Conservation (phyloP, 306 rosid genomes). For the Boehmeria nivea region DNA sequence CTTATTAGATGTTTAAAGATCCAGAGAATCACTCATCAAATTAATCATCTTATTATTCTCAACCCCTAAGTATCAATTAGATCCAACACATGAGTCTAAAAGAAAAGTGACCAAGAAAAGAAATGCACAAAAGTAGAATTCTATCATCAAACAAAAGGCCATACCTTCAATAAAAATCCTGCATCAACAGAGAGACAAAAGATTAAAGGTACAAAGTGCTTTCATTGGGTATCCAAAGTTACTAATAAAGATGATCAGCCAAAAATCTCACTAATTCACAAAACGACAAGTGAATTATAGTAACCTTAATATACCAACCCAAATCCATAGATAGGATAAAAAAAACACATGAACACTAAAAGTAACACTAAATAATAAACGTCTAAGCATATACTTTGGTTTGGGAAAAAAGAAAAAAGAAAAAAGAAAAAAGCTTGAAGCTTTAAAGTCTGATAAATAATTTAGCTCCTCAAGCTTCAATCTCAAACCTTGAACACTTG, state of each 20-base stretch:
- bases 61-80: too few relatives aligned
- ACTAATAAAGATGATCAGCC: not conserved
- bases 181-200: not conserved
- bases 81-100: not conserved
- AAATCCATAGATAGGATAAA: conserved; percentile 37
- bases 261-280: conserved; percentile 4
- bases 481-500: conserved; percentile 91
- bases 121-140: too few relatives aligned
- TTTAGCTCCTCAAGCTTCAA: conserved; percentile 43
- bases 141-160: not conserved
- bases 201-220: not conserved
- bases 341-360: conserved; percentile 21
- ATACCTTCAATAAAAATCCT: not conserved
- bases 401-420: too few relatives aligned
- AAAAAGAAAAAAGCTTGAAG: not conserved
- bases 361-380: too few relatives aligned
- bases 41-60: too few relatives aligned
- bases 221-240: not conserved
- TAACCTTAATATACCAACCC: conserved; percentile 33
- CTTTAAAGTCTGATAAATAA: not conserved
- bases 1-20: too few relatives aligned
- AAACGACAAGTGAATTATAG: conserved; percentile 24
- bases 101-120: not conserved
- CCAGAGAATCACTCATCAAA: too few relatives aligned
- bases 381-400: too few relatives aligned